Base-by-base conservation (phyloP, 208 protist species). In the Leishmania major region DNA sequence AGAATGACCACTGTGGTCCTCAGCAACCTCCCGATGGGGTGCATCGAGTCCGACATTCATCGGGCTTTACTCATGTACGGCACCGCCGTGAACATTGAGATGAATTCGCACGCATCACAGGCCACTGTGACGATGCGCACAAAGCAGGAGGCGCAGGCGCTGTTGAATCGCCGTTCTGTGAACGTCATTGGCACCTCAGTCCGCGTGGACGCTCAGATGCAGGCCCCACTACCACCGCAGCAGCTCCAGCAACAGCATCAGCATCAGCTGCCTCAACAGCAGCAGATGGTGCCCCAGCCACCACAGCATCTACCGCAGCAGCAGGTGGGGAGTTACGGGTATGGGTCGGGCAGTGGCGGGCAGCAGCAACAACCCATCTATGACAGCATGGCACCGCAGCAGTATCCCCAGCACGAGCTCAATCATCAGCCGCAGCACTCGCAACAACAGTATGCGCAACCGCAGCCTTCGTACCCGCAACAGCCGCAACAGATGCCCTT, bases 101-200 rank as follows among this genome's bases (percentile, higher is more conserved):
- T 96, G 84, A 75, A 90, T 78, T 81, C 70, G 19, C 80, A 90
- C 28, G 71, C 81, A 76, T 70, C 85, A 69, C 88, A 93, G 79
- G 94, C 94, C n/a, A 85, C 87, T 43, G 93, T 97, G 35, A 94
- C 88, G 37, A 96, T 97, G 93, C 90, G 90, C 59, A 95, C 86
- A 2, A 75, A 79, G 35, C 87, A 95, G 77, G 92, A 97, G 80
- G 91, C 92, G 0, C 92, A 94, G 77, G 87, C 90, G 0, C 77
- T 96, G 40, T 74, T 95, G 74, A 88, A 90, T 55, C 92, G 90
- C 6, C 85, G 86, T 74, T 88, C 86, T 11, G 86, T 97, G n/a
- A 93, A 91, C 75, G 84, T 97, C 31, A 88, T 94, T 80, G 92
- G 94, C 13, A 88, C 88, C 40, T 88, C 86, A 43, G 90, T 96